Evolutionary conservation across 805 yeast species (phyloP), one percentile per base, ranked within the genome.

Genomic region (Yamadazyma ubonensis): DNA sequence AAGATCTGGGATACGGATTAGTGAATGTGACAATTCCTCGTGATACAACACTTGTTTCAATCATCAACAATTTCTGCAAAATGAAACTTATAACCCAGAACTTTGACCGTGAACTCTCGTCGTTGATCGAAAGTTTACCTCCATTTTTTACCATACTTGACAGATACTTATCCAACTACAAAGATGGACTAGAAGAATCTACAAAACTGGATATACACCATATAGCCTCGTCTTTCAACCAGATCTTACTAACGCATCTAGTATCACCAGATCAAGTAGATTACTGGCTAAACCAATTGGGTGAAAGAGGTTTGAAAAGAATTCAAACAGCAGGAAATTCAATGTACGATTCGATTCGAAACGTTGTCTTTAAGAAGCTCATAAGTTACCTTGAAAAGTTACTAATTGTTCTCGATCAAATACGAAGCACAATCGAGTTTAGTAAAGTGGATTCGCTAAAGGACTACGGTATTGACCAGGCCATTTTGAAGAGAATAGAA

Each of bases 231-330:
- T 29, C 30, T 9, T 30, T 37, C 22, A 37, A 9, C 12, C 21
- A 18, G 12, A 29, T 37, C 16, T 14, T 37, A 2, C 21, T 37
- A 8, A 76, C 85, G 0, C 83, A 84, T 2, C 62, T 75, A 37
- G 65, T 81, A 42, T 70, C 78, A 1, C 67, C 63, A 10, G 58
- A 67, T 0, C 61, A 78, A 2, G 71, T 70, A 43, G 79, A 77
- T 41, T 84, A 81, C 79, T 62, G 85, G 52, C 70, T 76, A 16
- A 81, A 81, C 48, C 77, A 79, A 34, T 62, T 84, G 23, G 89
- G 86, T 0, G 88, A 82, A 45, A 64, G 84, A 45, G 86, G 86
- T 20, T 55, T 76, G 14, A 76, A 74, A 45, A 67, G 76, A 47
- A 75, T 87, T 75, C 59, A 62, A 2, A 71, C 69, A 38, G 37